phyloP scores from a whole-genome alignment of 2,329 filamentous ascomycete genomes.

The Fusarium transvaalense region DNA sequence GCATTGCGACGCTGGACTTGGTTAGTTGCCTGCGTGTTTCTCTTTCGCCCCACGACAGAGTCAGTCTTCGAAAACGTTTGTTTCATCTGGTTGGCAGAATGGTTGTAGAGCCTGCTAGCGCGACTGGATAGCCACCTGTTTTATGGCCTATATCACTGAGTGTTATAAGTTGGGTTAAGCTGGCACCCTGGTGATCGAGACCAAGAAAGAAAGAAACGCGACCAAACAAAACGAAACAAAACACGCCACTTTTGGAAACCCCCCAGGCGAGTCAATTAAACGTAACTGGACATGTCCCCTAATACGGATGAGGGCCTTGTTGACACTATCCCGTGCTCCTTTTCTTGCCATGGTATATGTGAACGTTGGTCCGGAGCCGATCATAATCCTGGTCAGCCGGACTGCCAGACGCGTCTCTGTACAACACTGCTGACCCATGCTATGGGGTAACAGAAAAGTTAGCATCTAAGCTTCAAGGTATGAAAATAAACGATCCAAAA shows the following conservation, averaged over 20 bases:
- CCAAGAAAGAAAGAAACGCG: conserved; percentile 33
- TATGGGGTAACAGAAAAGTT: not conserved
- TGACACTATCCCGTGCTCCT: conserved; percentile 10
- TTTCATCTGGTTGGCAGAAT: conserved; percentile 47
- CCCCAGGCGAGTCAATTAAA: conserved; percentile 22
- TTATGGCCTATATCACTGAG: conserved; percentile 47
- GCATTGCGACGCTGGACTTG: conserved; percentile 46
- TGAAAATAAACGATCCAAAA: not conserved
- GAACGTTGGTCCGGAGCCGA: conserved; percentile 31
- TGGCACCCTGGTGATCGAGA: conserved; percentile 30
- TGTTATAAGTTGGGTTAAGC: conserved; percentile 40
- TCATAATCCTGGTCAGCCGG: conserved; percentile 27
- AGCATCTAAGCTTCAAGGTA: not conserved
- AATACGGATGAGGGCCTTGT: conserved; percentile 24
- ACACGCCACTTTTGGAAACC: conserved; percentile 38
- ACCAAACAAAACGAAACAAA: conserved; percentile 42
- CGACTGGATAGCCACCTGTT: conserved; percentile 44
- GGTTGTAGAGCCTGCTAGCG: conserved; percentile 37
- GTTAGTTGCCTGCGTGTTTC: conserved; percentile 35
- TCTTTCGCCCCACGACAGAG: conserved; percentile 36
- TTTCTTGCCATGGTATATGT: conserved; percentile 12
- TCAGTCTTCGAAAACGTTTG: conserved; percentile 39
- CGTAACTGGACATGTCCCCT: conserved; percentile 33
- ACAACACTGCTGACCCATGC: conserved; percentile 23
- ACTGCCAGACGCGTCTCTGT: conserved; percentile 3